A percentile compares a stretch with the other conserved stretches of the same genome.
Conservation (phyloP, 2,329 filamentous ascomycete genomes). For the Didymosphaeria variabile region DNA sequence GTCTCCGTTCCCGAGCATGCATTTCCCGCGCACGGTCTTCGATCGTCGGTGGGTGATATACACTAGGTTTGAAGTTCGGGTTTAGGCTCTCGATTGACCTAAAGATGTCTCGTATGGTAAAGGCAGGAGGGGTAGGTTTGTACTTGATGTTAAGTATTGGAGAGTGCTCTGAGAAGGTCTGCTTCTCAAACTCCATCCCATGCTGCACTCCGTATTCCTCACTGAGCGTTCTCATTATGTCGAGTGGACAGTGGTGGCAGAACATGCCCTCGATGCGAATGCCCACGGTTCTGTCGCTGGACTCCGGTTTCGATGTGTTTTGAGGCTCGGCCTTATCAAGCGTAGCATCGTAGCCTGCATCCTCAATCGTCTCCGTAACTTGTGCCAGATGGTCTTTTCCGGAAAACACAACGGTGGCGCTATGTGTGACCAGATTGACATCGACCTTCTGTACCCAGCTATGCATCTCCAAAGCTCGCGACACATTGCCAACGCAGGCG, state of each 20-base stretch:
- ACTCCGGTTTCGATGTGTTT: conserved; percentile 24
- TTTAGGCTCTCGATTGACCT: conserved; percentile 72
- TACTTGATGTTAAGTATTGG: conserved; percentile 79
- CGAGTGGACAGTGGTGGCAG: conserved; percentile 57
- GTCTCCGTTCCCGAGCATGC: conserved; percentile 72
- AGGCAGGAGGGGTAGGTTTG: conserved; percentile 68
- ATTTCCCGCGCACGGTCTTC: conserved; percentile 82
- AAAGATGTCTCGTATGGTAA: conserved; percentile 81
- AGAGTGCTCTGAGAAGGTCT: conserved; percentile 63
- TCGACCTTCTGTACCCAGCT: conserved; percentile 58
- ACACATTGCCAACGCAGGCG: conserved; percentile 62
- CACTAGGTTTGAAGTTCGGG: conserved; percentile 69
- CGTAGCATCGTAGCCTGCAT: conserved; percentile 53
- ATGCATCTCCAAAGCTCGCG: conserved; percentile 55
- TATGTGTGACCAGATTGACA: conserved; percentile 62
- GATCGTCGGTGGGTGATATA: conserved; percentile 82
- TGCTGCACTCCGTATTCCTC: conserved; percentile 55
- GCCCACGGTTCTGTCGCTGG: conserved; percentile 40
- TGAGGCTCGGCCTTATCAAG: conserved; percentile 44
- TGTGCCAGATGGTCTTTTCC: conserved; percentile 56
- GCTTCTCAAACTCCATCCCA: conserved; percentile 62
- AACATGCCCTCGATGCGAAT: conserved; percentile 56
- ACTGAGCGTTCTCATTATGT: conserved; percentile 64
- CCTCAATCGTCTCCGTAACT: conserved; percentile 62
- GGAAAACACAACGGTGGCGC: conserved; percentile 58